Evolutionary conservation across 805 yeast genomes (phyloP).

Genomic region (Saccharomycopsis sp.): DNA sequence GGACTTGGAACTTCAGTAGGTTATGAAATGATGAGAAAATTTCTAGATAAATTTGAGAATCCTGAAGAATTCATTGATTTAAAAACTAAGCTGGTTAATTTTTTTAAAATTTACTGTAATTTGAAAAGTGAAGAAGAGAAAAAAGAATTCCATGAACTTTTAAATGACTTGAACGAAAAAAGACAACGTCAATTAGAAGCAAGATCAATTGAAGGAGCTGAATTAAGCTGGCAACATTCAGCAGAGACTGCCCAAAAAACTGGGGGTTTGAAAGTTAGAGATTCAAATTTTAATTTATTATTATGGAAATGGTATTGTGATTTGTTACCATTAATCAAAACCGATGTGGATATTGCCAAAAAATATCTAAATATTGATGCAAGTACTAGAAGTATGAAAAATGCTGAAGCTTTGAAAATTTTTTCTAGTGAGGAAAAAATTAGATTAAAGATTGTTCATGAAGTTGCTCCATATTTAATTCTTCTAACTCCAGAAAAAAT

Average conservation of each 20-base stretch:
- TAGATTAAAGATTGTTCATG: constrained; percentile 30
- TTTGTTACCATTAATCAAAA: constrained; percentile 58
- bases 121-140: constrained; percentile 39
- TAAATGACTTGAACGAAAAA: constrained; percentile 61
- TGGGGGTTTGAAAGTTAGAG: constrained; percentile 41
- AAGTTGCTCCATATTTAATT: constrained; percentile 68
- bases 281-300: constrained; percentile 56
- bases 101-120: constrained; percentile 52
- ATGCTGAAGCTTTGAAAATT: not conserved
- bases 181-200: constrained; percentile 72
- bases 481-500: constrained; percentile 71
- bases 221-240: constrained; percentile 79
- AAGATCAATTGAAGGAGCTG: constrained; percentile 75
- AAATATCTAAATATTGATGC: constrained; percentile 18
- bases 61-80: constrained; percentile 18
- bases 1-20: constrained; percentile 31
- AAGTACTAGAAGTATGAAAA: not conserved
- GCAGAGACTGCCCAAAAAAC: constrained; percentile 54
- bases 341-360: constrained; percentile 51
- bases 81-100: constrained; percentile 33
- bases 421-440: not conserved
- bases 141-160: constrained; percentile 47
- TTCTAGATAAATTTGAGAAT: constrained; percentile 6
- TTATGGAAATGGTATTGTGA: constrained; percentile 79
- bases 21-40: constrained; percentile 8